phyloP scores from a whole-genome alignment of 768 basidiomycete species.

The Mycena latifolia region DNA sequence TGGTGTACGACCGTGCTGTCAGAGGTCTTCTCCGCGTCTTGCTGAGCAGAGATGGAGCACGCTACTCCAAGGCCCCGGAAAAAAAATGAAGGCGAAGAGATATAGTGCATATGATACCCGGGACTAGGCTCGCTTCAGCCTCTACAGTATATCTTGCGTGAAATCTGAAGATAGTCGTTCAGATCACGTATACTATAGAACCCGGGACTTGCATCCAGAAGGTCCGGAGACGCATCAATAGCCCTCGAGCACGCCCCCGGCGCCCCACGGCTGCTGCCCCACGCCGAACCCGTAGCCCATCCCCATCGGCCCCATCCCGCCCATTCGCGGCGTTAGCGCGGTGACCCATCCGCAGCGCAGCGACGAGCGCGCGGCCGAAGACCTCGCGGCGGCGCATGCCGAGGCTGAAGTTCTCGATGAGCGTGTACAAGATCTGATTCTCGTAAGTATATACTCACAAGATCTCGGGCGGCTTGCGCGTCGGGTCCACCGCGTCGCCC shows the following conservation, averaged over 20 bases:
- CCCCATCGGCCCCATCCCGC: slow-evolving; percentile 42
- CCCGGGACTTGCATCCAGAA: slow-evolving; percentile 18
- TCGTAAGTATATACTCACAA: too few relatives aligned
- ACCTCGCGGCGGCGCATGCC: slow-evolving; percentile 92
- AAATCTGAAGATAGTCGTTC: too few relatives aligned
- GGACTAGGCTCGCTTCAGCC: too few relatives aligned
- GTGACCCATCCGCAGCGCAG: slow-evolving; percentile 94
- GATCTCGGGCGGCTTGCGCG: slow-evolving; percentile 94
- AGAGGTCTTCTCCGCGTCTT: too few relatives aligned
- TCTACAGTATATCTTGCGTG: too few relatives aligned
- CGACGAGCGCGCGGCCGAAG: slow-evolving; percentile 79
- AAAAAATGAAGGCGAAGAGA: background rate
- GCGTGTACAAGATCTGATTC: too few relatives aligned
- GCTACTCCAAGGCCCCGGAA: too few relatives aligned
- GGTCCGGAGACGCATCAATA: slow-evolving; percentile 23
- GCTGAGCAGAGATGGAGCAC: too few relatives aligned
- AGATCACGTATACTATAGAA: too few relatives aligned
- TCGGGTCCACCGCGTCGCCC: slow-evolving; percentile 87
- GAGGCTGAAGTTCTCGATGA: slow-evolving; percentile 98
- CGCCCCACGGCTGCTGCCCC: slow-evolving; percentile 28
- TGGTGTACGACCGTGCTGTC: too few relatives aligned
- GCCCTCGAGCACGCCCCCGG: slow-evolving; percentile 6
- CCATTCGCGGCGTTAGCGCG: slow-evolving; percentile 69
- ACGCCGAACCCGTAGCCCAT: slow-evolving; percentile 46
- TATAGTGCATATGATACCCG: slow-evolving; percentile 10